These are phyloP conservation scores for Carpinus viminea DNA, from an alignment of 306 rosid genomes.

Conservation along the genomic window DNA sequence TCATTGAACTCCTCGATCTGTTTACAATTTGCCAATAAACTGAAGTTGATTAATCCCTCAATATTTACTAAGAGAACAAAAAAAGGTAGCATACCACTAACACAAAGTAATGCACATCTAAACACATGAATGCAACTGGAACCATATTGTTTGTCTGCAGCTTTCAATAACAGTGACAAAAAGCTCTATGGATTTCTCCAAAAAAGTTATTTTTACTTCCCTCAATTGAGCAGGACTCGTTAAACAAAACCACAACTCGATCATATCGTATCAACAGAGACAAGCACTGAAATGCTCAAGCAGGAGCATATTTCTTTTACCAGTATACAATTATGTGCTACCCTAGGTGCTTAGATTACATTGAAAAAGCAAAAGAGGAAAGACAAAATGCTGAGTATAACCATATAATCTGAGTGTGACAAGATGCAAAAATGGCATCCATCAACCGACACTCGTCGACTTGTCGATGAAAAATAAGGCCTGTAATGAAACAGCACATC, in stretches of 20 bases:
- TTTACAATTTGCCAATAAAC: slow-evolving; percentile 21
- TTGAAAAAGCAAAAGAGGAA: background rate
- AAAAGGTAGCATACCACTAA: background rate
- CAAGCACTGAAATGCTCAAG: background rate
- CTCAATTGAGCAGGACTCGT: background rate
- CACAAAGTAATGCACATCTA: background rate
- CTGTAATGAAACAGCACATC: background rate
- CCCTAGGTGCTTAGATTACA: background rate
- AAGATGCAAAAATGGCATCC: background rate
- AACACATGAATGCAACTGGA: background rate
- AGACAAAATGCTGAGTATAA: background rate
- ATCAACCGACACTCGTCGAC: background rate
- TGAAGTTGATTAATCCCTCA: slow-evolving; percentile 5
- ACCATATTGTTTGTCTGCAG: background rate
- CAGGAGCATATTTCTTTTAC: background rate
- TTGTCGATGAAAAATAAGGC: background rate
- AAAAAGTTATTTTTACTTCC: background rate
- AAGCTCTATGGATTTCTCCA: background rate
- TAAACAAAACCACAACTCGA: background rate
- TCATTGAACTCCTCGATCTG: slow-evolving; percentile 85
- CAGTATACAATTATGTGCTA: background rate
- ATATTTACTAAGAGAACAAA: background rate
- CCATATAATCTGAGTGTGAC: background rate
- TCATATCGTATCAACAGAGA: background rate
- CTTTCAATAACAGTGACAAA: background rate